Conservation (phyloP, 176 grass and related monocot genomes). For the Ensete glaucum region DNA sequence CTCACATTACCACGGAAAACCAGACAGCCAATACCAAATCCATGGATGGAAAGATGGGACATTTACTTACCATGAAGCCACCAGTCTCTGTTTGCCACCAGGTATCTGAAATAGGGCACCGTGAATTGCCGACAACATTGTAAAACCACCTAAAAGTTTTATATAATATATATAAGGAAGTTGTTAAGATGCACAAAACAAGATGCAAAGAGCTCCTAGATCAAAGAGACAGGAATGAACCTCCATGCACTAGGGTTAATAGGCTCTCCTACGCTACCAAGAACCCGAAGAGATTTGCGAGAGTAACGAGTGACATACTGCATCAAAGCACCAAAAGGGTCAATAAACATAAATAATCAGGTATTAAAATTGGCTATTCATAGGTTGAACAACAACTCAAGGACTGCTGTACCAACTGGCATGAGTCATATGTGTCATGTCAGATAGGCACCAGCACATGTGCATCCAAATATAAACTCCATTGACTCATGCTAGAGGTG, state of each 20-base stretch:
- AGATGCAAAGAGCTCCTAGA: background rate
- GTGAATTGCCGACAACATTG: slow-evolving; percentile 63
- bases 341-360: background rate
- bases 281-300: slow-evolving; percentile 89
- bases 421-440: background rate
- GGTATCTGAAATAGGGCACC: slow-evolving; percentile 93
- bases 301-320: slow-evolving; percentile 79
- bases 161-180: background rate
- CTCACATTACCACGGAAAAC: background rate
- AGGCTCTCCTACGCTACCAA: slow-evolving; percentile 95
- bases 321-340: slow-evolving; percentile 5
- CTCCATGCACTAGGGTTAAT: slow-evolving; percentile 98
- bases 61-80: slow-evolving; percentile 78
- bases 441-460: no score
- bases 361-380: background rate
- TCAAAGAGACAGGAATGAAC: slow-evolving; percentile 14
- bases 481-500: no score
- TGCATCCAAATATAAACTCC: no score
- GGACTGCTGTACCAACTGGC: background rate
- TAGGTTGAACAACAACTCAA: background rate
- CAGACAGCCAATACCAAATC: background rate
- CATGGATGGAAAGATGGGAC: background rate
- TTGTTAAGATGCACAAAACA: background rate
- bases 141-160: slow-evolving; percentile 70
- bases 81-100: slow-evolving; percentile 99